Evolutionary conservation across 164 flowering plant species (phyloP).

Genomic region (Macadamia tetraphylla): DNA sequence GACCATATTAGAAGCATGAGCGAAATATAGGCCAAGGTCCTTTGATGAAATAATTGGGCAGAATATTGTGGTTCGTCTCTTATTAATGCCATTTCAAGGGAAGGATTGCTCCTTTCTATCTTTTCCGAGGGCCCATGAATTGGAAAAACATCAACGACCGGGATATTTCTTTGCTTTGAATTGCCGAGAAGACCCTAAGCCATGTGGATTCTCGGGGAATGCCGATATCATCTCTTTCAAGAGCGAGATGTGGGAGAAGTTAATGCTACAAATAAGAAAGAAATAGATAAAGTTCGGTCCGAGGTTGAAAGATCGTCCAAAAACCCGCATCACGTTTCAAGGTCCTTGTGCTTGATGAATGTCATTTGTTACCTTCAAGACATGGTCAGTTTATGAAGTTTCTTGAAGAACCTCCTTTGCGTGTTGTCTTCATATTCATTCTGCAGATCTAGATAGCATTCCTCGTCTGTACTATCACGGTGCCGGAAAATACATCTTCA

Average conservation of each 20-base stretch:
- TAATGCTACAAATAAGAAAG: slow-evolving; percentile 68
- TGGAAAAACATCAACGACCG: slow-evolving; percentile 85
- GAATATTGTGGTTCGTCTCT: slow-evolving; percentile 90
- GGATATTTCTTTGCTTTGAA: slow-evolving; percentile 82
- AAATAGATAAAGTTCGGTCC: slow-evolving; percentile 42
- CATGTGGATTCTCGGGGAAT: slow-evolving; percentile 81
- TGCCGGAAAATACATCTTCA: slow-evolving; percentile 87
- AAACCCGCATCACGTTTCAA: slow-evolving; percentile 42
- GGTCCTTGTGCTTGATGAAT: too few species aligned
- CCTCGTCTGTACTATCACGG: slow-evolving; percentile 75
- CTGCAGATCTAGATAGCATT: slow-evolving; percentile 77
- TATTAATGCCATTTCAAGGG: slow-evolving; percentile 54
- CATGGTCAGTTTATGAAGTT: slow-evolving; percentile 79
- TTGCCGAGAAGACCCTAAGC: slow-evolving; percentile 67
- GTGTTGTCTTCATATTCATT: too few species aligned
- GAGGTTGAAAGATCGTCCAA: slow-evolving; percentile 38
- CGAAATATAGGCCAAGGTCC: slow-evolving; percentile 81
- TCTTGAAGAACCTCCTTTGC: slow-evolving; percentile 69
- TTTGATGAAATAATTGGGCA: too few species aligned
- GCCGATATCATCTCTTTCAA: slow-evolving; percentile 61
- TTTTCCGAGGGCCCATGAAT: slow-evolving; percentile 96
- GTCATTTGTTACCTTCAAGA: slow-evolving; percentile 76
- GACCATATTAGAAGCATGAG: slow-evolving; percentile 67
- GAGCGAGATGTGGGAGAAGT: slow-evolving; percentile 51
- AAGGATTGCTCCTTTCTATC: slow-evolving; percentile 81